Base-by-base conservation (phyloP, 257 asterid species). In the Solanum chmielewskii region DNA sequence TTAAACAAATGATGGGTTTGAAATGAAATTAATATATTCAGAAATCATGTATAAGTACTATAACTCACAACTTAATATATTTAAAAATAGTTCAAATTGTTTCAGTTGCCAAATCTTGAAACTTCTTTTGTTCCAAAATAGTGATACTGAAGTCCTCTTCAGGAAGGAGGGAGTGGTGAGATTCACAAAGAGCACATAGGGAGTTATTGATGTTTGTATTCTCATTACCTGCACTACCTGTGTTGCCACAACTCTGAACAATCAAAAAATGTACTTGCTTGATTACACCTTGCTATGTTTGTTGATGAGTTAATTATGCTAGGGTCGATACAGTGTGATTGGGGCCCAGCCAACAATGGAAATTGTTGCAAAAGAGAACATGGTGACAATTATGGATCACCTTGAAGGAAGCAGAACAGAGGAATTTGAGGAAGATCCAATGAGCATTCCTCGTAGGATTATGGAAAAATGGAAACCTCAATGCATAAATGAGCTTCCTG, bases 331-430 rank as follows among this genome's bases (percentile, higher is more conserved):
- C 88, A 96, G 99, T 90, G 97, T 96, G 71, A 85, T 96, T 92
- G 98, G 99, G 86, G 97, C 99, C 89, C 99, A 94, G 90, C 99
- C 99, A 39, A 90, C 97, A 9, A 94, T 96, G 99, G 99, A 96
- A 90, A 92, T 96, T 91, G 93, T 96, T 84, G 97, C 98, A 52
- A 94, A 96, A 89, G 96, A 94, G 92, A 94, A 95, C 89, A 90
- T 83, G 94, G 98, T 96, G 76, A 95, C 97, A 78, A 84, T 94
- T 82, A 90, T 96, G 89, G 99, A 96, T 90, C 99, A 96, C 91
- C 90, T 83, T 80, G 91, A 86, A 87, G 94, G 96, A 87, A 83
- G 88, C 83, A 92, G 92, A 42, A 91, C 89, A 11, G 95, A 93
- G 88, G 93, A 93, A 89, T 91, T 92, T 90, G 95, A 88, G 47